These are phyloP conservation scores for Auriculariales sp. DNA, from an alignment of 768 basidiomycete genomes.

Conservation along the genomic window DNA sequence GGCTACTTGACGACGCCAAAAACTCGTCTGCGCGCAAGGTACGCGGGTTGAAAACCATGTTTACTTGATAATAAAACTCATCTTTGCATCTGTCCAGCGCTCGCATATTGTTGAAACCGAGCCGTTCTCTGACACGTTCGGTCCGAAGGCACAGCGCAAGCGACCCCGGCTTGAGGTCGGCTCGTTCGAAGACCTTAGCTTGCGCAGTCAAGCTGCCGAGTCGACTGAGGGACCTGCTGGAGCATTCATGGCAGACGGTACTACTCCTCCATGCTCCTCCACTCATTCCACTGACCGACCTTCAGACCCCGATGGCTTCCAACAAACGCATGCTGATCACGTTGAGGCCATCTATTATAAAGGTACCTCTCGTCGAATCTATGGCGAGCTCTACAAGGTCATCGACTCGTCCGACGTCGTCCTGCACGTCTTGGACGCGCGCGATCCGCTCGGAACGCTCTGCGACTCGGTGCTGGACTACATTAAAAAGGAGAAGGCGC, in stretches of 20 bases:
- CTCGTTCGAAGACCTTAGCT: conserved; percentile 79
- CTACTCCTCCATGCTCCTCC: neutral
- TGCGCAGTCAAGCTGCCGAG: conserved; percentile 41
- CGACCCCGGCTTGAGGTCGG: conserved; percentile 76
- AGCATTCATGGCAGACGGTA: conserved; percentile 13
- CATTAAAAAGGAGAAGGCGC: conserved; percentile 88
- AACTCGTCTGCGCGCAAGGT: conserved; percentile 73
- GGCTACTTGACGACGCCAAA: conserved; percentile 76
- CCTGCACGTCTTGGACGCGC: conserved; percentile 87
- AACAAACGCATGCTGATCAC: conserved; percentile 52
- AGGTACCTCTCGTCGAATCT: conserved; percentile 89
- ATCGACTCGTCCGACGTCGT: conserved; percentile 97
- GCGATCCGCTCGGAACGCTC: conserved; percentile 89
- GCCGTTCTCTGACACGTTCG: conserved; percentile 88
- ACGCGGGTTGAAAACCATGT: conserved; percentile 4
- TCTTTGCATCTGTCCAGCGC: conserved; percentile 38
- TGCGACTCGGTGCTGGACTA: conserved; percentile 90
- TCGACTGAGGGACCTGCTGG: conserved; percentile 37
- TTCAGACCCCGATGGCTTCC: conserved; percentile 22
- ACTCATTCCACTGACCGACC: neutral
- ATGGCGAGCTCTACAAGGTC: conserved; percentile 97
- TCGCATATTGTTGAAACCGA: conserved; percentile 94
- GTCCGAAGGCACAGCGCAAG: conserved; percentile 91
- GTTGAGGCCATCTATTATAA: conserved; percentile 90
- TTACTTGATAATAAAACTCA: conserved; percentile 3